phyloP scores from a whole-genome alignment of 495 filamentous ascomycete species.

The Filosporella fistucella region DNA sequence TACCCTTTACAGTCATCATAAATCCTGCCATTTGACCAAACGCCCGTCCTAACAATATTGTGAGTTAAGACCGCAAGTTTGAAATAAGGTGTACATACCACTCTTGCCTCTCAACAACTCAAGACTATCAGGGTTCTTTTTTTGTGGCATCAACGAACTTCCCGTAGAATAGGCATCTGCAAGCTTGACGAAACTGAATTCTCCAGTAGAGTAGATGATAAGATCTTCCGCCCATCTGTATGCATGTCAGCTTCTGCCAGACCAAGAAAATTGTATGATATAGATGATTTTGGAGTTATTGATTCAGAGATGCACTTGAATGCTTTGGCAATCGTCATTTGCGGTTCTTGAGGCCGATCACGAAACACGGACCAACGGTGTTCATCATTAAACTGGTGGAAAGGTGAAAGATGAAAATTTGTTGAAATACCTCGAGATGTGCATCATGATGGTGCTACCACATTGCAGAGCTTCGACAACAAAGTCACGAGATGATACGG shows the following conservation, averaged over 20 bases:
- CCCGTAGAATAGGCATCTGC: constrained; percentile 59
- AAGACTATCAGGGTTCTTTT: constrained; percentile 68
- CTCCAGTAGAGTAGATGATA: constrained; percentile 78
- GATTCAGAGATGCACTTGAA: constrained; percentile 57
- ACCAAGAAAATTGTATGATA: neutral
- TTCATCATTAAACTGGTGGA: too few relatives aligned
- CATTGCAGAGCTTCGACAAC: constrained; percentile 89
- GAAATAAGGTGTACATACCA: too few relatives aligned
- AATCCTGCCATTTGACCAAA: constrained; percentile 82
- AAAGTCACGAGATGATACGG: constrained; percentile 82
- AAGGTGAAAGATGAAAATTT: neutral
- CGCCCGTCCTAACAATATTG: constrained; percentile 69
- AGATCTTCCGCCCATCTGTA: constrained; percentile 77
- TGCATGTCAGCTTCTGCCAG: neutral
- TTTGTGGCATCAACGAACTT: constrained; percentile 82
- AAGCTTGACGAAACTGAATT: constrained; percentile 78
- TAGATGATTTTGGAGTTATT: neutral
- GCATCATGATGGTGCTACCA: constrained; percentile 78
- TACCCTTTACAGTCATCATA: constrained; percentile 81
- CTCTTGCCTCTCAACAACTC: constrained; percentile 89
- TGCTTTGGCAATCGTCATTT: constrained; percentile 53
- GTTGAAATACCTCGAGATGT: constrained; percentile 69
- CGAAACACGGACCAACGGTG: too few relatives aligned
- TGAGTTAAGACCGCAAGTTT: too few relatives aligned
- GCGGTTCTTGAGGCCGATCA: too few relatives aligned